Evolutionary conservation across 176 grass and related monocot genomes (phyloP).

Genomic region (Oryza nivara): DNA sequence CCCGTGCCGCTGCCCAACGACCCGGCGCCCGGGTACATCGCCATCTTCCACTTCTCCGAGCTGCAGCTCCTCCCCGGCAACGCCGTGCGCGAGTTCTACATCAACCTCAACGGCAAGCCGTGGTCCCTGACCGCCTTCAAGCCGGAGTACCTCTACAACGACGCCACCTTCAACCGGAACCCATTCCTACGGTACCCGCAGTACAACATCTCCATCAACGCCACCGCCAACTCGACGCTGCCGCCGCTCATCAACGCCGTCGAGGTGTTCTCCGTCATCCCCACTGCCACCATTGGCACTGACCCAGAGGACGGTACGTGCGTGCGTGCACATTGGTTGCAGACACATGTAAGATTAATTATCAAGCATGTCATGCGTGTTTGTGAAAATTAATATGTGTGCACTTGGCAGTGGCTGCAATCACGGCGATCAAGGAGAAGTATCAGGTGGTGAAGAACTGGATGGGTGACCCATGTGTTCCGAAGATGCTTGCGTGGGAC

Average conservation of each 20-base stretch:
- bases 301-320: slow-evolving; percentile 44
- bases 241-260: slow-evolving; percentile 65
- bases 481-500: slow-evolving; percentile 55
- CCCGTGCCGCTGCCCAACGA: neutral
- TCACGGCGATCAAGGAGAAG: slow-evolving; percentile 47
- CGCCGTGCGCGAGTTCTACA: slow-evolving; percentile 33
- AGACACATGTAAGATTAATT: neutral
- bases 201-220: slow-evolving; percentile 47
- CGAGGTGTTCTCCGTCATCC: slow-evolving; percentile 53
- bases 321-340: neutral
- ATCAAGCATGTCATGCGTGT: neutral
- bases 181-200: rapidly evolving
- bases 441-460: slow-evolving; percentile 58
- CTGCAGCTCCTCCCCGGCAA: slow-evolving; percentile 32
- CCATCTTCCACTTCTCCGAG: slow-evolving; percentile 41
- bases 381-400: neutral
- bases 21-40: neutral
- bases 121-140: neutral
- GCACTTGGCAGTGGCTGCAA: slow-evolving; percentile 62
- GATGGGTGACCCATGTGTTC: slow-evolving; percentile 67
- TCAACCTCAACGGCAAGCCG: slow-evolving; percentile 16
- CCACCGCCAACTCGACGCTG: slow-evolving; percentile 49
- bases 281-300: slow-evolving; percentile 27
- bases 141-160: slow-evolving; percentile 7
- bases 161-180: neutral